Conservation (phyloP, 2,329 filamentous ascomycete species). For the Fusarium miscanthi region DNA sequence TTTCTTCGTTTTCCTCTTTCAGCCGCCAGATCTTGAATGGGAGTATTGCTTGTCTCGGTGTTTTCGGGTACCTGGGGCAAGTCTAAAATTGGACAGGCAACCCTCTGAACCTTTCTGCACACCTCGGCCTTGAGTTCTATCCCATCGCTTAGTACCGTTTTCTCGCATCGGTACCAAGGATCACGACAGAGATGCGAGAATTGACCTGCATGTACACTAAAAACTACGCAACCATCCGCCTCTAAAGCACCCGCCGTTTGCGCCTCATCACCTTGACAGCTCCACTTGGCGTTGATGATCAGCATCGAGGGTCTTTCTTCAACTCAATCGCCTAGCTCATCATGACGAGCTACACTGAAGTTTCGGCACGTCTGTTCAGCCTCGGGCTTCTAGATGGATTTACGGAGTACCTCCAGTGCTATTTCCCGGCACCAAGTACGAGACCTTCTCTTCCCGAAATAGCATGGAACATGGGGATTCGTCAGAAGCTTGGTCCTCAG, state of each 20-base stretch:
- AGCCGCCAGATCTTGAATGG: neutral
- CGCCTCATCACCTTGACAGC: constrained; percentile 42
- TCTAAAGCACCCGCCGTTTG: constrained; percentile 44
- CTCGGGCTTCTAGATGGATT: constrained; percentile 8
- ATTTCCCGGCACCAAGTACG: constrained; percentile 19
- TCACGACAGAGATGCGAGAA: constrained; percentile 16
- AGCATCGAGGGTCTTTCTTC: constrained; percentile 33
- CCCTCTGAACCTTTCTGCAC: neutral
- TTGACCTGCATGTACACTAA: constrained; percentile 31
- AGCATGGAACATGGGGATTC: constrained; percentile 8
- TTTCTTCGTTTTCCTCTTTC: constrained; percentile 12
- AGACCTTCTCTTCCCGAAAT: constrained; percentile 9
- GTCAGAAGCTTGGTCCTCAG: constrained; percentile 3
- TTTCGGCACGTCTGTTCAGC: constrained; percentile 15
- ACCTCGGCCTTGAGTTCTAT: constrained; percentile 15
- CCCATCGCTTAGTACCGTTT: constrained; percentile 13
- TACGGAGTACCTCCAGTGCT: neutral
- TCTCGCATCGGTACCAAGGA: constrained; percentile 19
- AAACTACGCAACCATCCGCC: constrained; percentile 32
- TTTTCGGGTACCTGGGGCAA: neutral
- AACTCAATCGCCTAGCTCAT: constrained; percentile 26
- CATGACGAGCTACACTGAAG: constrained; percentile 1
- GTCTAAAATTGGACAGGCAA: neutral
- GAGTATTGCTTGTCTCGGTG: neutral
- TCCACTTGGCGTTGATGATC: constrained; percentile 42